phyloP scores from a whole-genome alignment of 2,329 filamentous ascomycete genomes.

The Aspergillus fischeri region DNA sequence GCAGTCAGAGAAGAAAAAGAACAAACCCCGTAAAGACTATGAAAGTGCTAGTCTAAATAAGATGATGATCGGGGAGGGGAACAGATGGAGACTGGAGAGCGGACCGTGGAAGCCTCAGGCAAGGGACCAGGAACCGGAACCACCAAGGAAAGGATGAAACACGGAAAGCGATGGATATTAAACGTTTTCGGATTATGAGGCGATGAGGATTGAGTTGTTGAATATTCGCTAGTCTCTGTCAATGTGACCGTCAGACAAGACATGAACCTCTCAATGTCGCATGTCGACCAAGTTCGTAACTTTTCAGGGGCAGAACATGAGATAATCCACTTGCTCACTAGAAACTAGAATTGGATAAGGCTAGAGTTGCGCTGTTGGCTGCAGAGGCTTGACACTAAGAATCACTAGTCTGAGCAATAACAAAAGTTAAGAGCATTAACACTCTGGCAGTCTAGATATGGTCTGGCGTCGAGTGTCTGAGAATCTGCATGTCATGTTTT shows the following conservation, averaged over 20 bases:
- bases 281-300: background rate
- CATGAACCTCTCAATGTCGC: background rate
- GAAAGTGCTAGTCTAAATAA: background rate
- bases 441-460: constrained; percentile 2
- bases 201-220: background rate
- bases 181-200: background rate
- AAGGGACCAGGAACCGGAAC: background rate
- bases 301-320: background rate
- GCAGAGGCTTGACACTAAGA: background rate
- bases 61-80: background rate
- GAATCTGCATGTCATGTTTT: constrained; percentile 5
- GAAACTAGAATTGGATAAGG: background rate
- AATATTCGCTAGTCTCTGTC: too few species aligned
- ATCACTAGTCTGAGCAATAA: background rate
- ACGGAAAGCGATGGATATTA: background rate
- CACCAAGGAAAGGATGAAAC: background rate
- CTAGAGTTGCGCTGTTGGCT: background rate
- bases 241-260: too few species aligned
- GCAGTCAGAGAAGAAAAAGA: background rate
- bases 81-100: background rate
- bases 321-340: background rate
- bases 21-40: background rate
- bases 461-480: constrained; percentile 8
- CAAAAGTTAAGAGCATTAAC: background rate
- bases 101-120: background rate